Evolutionary conservation across 805 yeast species (phyloP).

Genomic region (Candida hispaniensis): DNA sequence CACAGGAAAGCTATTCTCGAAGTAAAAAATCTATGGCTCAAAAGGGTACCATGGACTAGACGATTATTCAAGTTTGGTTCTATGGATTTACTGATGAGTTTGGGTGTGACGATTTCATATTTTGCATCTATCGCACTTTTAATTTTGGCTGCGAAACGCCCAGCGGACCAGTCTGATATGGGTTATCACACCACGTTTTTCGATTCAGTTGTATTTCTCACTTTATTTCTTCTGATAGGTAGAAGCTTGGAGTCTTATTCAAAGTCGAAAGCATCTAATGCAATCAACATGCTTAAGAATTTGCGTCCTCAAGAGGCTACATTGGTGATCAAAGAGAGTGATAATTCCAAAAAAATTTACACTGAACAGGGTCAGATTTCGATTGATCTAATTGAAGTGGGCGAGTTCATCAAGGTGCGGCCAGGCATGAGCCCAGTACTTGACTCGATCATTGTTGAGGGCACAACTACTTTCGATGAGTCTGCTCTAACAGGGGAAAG

Average conservation of each 20-base stretch:
- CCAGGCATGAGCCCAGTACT: conserved; percentile 50
- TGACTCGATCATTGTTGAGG: conserved; percentile 61
- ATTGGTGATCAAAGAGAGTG: conserved; percentile 25
- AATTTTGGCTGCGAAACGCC: conserved; percentile 33
- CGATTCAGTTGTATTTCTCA: conserved; percentile 67
- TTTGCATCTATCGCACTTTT: conserved; percentile 54
- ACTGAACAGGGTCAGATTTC: conserved; percentile 18
- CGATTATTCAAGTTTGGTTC: conserved; percentile 63
- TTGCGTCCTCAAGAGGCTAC: conserved; percentile 44
- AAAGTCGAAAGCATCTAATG: conserved; percentile 55
- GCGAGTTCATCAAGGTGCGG: conserved; percentile 52
- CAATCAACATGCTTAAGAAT: conserved; percentile 43
- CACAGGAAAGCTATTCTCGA: conserved; percentile 58
- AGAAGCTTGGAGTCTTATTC: conserved; percentile 56
- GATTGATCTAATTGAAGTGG: conserved; percentile 56
- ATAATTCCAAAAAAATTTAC: conserved; percentile 2
- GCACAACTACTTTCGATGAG: conserved; percentile 78
- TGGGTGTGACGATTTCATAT: conserved; percentile 66
- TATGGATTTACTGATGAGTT: conserved; percentile 60
- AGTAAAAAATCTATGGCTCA: conserved; percentile 44
- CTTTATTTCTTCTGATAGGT: conserved; percentile 63
- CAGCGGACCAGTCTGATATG: conserved; percentile 7
- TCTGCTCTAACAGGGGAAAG: conserved; percentile 83
- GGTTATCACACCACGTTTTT: conserved; percentile 53
- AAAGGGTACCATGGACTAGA: conserved; percentile 43